Conservation (phyloP, 2,329 filamentous ascomycete genomes). For the Cladophialophora bantiana region DNA sequence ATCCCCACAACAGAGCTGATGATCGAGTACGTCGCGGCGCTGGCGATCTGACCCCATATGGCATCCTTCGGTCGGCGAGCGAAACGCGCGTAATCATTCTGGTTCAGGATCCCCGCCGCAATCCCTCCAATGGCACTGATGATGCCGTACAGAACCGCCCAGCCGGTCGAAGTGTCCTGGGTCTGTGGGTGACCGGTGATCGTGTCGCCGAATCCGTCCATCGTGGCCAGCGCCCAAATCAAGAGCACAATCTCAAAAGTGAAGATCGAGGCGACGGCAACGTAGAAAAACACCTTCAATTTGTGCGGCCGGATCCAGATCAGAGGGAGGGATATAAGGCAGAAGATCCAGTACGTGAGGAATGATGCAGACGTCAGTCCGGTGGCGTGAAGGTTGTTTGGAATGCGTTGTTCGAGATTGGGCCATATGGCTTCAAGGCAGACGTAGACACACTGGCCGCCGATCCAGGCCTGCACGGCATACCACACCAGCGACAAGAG, state of each 20-base stretch:
- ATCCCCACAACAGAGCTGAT: conserved; percentile 51
- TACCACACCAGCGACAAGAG: conserved; percentile 69
- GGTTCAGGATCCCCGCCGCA: conserved; percentile 55
- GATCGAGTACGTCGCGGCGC: conserved; percentile 50
- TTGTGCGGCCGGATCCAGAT: conserved; percentile 56
- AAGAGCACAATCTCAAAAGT: conserved; percentile 50
- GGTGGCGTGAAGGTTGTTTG: conserved; percentile 47
- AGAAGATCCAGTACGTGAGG: conserved; percentile 55
- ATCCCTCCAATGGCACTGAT: conserved; percentile 54
- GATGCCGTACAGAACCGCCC: conserved; percentile 44
- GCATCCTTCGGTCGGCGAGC: conserved; percentile 50
- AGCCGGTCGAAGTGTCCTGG: conserved; percentile 31
- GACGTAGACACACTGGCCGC: conserved; percentile 60
- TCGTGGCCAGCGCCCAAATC: conserved; percentile 48
- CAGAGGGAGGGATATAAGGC: conserved; percentile 53
- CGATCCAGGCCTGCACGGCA: conserved; percentile 61
- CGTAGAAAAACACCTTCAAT: conserved; percentile 53
- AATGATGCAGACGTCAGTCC: conserved; percentile 53
- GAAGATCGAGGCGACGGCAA: conserved; percentile 50
- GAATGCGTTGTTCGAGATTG: conserved; percentile 51
- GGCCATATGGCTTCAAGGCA: conserved; percentile 57
- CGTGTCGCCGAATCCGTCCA: conserved; percentile 44
- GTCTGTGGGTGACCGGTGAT: conserved; percentile 29
- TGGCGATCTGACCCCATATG: conserved; percentile 51
- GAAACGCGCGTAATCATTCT: conserved; percentile 56